phyloP scores from a whole-genome alignment of 2,329 filamentous ascomycete species.

The Xylariaceae sp. region DNA sequence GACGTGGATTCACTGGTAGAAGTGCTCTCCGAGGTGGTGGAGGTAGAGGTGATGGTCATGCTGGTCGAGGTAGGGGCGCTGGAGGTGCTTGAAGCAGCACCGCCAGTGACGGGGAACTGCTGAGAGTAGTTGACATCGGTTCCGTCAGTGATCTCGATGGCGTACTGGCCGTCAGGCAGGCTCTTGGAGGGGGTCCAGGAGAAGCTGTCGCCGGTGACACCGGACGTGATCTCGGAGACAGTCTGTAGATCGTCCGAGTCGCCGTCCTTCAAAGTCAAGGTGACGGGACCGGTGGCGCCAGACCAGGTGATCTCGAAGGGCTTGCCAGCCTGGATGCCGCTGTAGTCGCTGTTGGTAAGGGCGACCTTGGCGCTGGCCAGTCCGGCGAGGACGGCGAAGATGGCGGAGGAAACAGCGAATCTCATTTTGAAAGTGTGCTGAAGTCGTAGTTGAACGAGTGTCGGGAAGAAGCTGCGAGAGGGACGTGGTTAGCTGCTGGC shows the following conservation, averaged over 20 bases:
- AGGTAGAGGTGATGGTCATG: conserved; percentile 6
- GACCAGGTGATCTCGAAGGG: conserved; percentile 46
- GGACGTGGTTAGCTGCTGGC: not conserved
- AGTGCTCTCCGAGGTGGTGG: not conserved
- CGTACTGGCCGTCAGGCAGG: conserved; percentile 41
- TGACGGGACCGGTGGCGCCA: conserved; percentile 40
- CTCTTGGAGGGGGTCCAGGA: conserved; percentile 38
- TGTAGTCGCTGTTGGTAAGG: conserved; percentile 37
- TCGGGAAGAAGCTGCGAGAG: conserved; percentile 10
- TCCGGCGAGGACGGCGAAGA: conserved; percentile 32
- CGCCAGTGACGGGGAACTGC: conserved; percentile 37
- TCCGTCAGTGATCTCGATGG: conserved; percentile 44
- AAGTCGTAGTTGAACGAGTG: conserved; percentile 19
- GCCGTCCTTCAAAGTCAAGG: conserved; percentile 41
- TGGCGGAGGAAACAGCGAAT: conserved; percentile 25
- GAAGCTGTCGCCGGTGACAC: conserved; percentile 34
- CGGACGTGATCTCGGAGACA: conserved; percentile 34
- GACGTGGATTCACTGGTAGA: not conserved
- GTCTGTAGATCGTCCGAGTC: conserved; percentile 33
- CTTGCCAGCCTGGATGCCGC: conserved; percentile 35
- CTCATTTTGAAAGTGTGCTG: conserved; percentile 33
- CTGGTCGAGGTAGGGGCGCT: conserved; percentile 14
- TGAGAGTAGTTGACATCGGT: conserved; percentile 43
- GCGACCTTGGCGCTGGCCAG: conserved; percentile 30
- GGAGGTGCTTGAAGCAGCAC: conserved; percentile 18